Evolutionary conservation across 2,329 filamentous ascomycete genomes (phyloP).

Genomic region (Cryphonectria radicalis): DNA sequence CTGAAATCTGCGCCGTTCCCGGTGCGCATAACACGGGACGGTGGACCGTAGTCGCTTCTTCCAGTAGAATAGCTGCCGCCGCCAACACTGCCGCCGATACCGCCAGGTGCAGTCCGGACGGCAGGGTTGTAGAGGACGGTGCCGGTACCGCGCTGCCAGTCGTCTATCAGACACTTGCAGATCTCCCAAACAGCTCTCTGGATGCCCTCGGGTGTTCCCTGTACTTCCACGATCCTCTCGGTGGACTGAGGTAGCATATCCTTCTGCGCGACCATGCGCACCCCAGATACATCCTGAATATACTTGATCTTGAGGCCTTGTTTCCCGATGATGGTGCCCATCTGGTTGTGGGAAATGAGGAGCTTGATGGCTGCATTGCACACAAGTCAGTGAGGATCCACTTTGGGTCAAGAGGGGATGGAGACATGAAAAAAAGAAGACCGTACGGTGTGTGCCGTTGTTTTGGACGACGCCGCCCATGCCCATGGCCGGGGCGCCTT

Average conservation of each 20-base stretch:
- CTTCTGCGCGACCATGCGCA: conserved; percentile 99
- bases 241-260: conserved; percentile 99
- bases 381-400: conserved; percentile 6
- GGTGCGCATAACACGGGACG: conserved; percentile 84
- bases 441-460: conserved; percentile 95
- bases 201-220: conserved; percentile 92
- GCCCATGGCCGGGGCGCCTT: conserved; percentile 91
- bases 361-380: conserved; percentile 80
- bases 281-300: conserved; percentile 94
- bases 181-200: conserved; percentile 98
- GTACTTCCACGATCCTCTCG: conserved; percentile 95
- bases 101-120: conserved; percentile 77
- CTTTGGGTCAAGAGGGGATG: background rate
- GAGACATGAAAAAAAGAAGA: conserved; percentile 31
- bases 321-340: conserved; percentile 98
- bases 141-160: conserved; percentile 95
- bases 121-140: conserved; percentile 98
- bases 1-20: conserved; percentile 98
- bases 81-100: conserved; percentile 49
- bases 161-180: conserved; percentile 96
- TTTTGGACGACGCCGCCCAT: conserved; percentile 90
- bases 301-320: conserved; percentile 99
- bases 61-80: conserved; percentile 52
- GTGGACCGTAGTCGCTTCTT: conserved; percentile 61
- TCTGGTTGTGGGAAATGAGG: conserved; percentile 98